Evolutionary conservation across 495 filamentous ascomycete species (phyloP).

Genomic region (Pseudoneurospora amorphoporcata): DNA sequence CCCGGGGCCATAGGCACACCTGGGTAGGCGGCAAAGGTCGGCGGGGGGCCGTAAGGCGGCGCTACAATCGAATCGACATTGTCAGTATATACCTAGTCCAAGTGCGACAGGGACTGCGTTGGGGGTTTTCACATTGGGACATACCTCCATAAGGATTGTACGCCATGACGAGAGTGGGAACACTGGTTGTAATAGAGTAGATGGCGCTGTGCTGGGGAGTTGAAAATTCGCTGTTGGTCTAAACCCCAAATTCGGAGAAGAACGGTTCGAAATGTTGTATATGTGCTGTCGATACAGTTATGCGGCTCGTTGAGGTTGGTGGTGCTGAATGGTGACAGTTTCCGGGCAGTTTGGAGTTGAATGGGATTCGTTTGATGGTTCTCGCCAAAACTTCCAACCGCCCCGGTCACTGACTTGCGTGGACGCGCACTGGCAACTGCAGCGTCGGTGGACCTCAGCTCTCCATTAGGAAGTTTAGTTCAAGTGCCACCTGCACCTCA

Average conservation of each 20-base stretch:
- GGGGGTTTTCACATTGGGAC: constrained; percentile 8
- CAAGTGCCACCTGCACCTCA: neutral
- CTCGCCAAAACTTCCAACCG: constrained; percentile 7
- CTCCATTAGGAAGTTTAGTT: neutral
- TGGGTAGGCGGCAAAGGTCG: constrained; percentile 62
- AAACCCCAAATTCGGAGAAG: neutral
- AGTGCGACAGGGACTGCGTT: neutral
- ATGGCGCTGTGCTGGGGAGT: neutral
- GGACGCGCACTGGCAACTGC: neutral
- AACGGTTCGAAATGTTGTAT: neutral
- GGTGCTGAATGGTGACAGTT: neutral
- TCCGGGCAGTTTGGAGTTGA: neutral
- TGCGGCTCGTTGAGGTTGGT: neutral
- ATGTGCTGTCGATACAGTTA: neutral
- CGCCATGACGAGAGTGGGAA: constrained; percentile 35
- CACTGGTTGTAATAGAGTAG: neutral
- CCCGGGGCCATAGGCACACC: constrained; percentile 50
- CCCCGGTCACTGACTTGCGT: neutral
- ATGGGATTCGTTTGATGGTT: constrained; percentile 1
- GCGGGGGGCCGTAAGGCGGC: constrained; percentile 59
- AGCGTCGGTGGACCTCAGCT: neutral
- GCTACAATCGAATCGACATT: constrained; percentile 9
- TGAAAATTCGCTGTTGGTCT: neutral
- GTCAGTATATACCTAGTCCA: constrained; percentile 3
- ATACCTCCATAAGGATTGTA: constrained; percentile 76